Base-by-base conservation (phyloP, 306 rosid species). In the Adenanthera pavonina region DNA sequence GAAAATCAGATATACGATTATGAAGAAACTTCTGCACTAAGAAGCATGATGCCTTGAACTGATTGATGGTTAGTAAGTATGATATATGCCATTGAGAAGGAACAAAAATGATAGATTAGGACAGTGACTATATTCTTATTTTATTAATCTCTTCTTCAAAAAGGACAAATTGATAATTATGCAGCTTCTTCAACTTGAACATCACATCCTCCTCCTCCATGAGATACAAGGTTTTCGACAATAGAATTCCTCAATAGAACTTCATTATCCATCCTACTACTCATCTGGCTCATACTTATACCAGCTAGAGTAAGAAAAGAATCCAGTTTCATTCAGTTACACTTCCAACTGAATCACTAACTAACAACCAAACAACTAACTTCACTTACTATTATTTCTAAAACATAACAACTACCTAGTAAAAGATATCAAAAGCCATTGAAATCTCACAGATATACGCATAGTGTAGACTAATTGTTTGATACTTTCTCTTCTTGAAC, bases 401-500 rank as follows among this genome's bases (percentile, higher is more conserved):
- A 59, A 4, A 59, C 35, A 57, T 5, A 40, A 3, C 6, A 5
- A 70, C 36, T n/a, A 41, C 36, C 75, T 51, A 4, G 7, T 30
- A 25, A 41, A 43, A 82, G 0, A 10, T 69, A 60, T 48, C 38
- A 70, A 40, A 64, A 19, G 36, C 19, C 3, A 47, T 60, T 25
- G 16, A 56, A 49, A 60, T 38, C 7, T 7, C 49, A 59, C 11
- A 78, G 15, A 17, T 2, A n/a, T 2, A 73, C 14, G 56, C 11
- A 10, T 13, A 76, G 0, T 5, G 14, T 43, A 56, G 64, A 69
- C 20, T 5, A 72, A 25, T 70, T 20, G 15, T 2, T 5, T 12
- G 12, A 52, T 65, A 52, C 44, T 11, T 53, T 7, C 71, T 48
- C 76, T 46, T 69, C 44, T 8, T 43, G 25, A 69, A 75, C 87